phyloP scores from a whole-genome alignment of 495 filamentous ascomycete species.

The Clavariopsis aquatica region DNA sequence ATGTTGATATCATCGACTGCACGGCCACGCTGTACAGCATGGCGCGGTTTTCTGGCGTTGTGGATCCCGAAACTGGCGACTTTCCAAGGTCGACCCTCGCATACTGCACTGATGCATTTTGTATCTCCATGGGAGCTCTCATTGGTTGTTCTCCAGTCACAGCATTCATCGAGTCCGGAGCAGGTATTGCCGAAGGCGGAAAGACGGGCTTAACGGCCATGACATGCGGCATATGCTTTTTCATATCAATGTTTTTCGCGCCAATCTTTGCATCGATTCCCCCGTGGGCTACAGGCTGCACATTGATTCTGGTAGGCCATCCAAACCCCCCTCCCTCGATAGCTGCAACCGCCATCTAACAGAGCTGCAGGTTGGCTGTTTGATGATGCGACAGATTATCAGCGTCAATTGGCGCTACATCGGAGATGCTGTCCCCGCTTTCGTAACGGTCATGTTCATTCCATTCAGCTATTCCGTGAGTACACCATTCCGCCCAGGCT shows the following conservation, averaged over 20 bases:
- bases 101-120: slow-evolving; percentile 77
- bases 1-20: slow-evolving; percentile 80
- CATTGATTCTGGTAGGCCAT: slow-evolving; percentile 74
- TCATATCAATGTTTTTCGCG: slow-evolving; percentile 70
- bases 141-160: slow-evolving; percentile 76
- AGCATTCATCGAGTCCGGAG: slow-evolving; percentile 81
- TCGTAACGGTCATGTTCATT: slow-evolving; percentile 78
- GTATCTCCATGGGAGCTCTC: slow-evolving; percentile 74
- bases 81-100: slow-evolving; percentile 80
- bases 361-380: slow-evolving; percentile 33
- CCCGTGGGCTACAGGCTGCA: slow-evolving; percentile 82
- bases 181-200: slow-evolving; percentile 81
- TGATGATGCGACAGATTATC: slow-evolving; percentile 67
- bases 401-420: slow-evolving; percentile 82
- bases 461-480: slow-evolving; percentile 77
- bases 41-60: slow-evolving; percentile 75
- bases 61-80: slow-evolving; percentile 71
- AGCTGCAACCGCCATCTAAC: background rate
- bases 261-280: slow-evolving; percentile 66
- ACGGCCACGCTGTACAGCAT: slow-evolving; percentile 81
- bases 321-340: slow-evolving; percentile 52
- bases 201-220: slow-evolving; percentile 80
- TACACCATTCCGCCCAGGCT: background rate
- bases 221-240: slow-evolving; percentile 75
- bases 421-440: slow-evolving; percentile 78